Evolutionary conservation across 2,329 filamentous ascomycete species (phyloP), one percentile per base, ranked within the genome.

Genomic region (Colletotrichum costaricense): DNA sequence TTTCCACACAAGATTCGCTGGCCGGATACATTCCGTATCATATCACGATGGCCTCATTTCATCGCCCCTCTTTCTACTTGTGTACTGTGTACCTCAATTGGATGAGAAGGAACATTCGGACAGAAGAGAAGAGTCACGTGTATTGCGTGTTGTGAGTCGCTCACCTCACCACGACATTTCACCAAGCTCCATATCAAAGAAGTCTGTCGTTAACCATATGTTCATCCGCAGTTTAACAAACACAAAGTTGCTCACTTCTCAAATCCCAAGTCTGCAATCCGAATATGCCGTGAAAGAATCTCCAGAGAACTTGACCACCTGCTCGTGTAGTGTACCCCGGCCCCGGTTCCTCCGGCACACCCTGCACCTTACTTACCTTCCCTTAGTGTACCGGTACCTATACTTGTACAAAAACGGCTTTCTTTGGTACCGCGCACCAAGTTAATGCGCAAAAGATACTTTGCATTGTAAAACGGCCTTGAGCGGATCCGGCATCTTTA

Each of bases 271-370:
- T 42, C n/a, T 2, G n/a, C 35, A 38, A 30, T 35, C 57, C 14
- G 33, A 11, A 11, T 12, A 19, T 16, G 28, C 62, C 46, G 6
- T 52, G 14, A 28, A n/a, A n/a, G 46, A 63, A 22, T 49, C 28
- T 16, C 42, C 12, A 33, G 28, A 24, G 12, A 52, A 52, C 14
- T 30, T 28, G 46, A 30, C 33, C 62, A 63, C 30, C n/a, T 8
- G 28, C 55, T 30, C 28, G 12, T 49, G 42, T 42, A 7, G 11
- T 19, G 46, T 55, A 46, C 69, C 69, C 63, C 35, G 24, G 30
- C 3, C 65, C 68, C 69, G 64, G 64, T 49, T 33, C 58, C 62
- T 68, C 58, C 64, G 58, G 5, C 58, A 58, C 49, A n/a, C 52
- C 67, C 67, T 16, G n/a, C 22, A 26, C n/a, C 9, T n/a, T 7